Evolutionary conservation across 306 rosid genomes (phyloP).

Genomic region (Trifolium subterraneum): DNA sequence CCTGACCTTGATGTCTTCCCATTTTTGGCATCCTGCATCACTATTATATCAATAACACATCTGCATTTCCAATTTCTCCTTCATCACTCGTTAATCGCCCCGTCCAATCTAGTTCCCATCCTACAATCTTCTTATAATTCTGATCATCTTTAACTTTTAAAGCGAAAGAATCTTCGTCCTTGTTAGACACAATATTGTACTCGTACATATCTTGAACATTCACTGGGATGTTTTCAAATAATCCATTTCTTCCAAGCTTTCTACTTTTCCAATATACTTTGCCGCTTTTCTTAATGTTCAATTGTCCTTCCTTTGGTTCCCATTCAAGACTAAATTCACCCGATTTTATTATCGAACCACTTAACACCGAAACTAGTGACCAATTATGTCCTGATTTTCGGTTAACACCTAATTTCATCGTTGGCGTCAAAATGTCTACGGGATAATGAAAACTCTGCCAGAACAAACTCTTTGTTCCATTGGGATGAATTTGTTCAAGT

Average conservation of each 20-base stretch:
- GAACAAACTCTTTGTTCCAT: constrained; percentile 16
- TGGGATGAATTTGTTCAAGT: constrained; percentile 25
- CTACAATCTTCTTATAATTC: not conserved
- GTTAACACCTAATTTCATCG: constrained; percentile 46
- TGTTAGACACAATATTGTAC: constrained; percentile 7
- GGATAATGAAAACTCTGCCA: constrained; percentile 50
- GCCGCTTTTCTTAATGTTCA: not conserved
- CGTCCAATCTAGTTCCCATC: not conserved
- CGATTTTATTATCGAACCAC: accelerated
- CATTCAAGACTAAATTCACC: constrained; percentile 14
- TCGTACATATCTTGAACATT: not conserved
- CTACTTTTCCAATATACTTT: constrained; percentile 29
- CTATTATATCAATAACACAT: constrained; percentile 35
- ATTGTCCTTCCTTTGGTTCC: not conserved
- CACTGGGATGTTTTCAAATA: not conserved
- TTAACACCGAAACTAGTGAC: not conserved
- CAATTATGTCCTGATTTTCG: constrained; percentile 3
- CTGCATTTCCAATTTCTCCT: constrained; percentile 27
- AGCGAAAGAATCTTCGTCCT: constrained; percentile 13
- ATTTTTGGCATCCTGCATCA: constrained; percentile 21
- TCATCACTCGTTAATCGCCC: not conserved
- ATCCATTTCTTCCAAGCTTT: not conserved
- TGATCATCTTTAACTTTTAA: not conserved
- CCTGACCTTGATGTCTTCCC: not conserved
- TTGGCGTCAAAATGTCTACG: not conserved